Evolutionary conservation across 176 grass and related monocot genomes (phyloP).

Genomic region (Aegilops bicornis): DNA sequence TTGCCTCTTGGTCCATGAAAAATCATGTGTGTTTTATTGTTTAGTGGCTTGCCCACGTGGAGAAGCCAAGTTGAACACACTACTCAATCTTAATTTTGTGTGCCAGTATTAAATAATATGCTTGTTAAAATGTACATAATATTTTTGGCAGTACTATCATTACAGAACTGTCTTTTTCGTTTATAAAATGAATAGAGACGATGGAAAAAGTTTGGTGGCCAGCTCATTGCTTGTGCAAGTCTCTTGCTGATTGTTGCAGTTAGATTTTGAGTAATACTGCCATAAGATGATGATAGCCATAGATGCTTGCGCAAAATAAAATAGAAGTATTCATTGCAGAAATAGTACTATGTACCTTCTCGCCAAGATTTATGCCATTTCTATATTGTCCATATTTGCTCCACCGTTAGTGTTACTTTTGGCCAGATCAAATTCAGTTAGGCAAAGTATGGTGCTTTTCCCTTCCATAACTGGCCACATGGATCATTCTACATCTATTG

Average conservation of each 20-base stretch:
- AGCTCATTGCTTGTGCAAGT: slow-evolving; percentile 14
- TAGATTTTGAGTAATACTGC: background rate
- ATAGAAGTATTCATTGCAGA: background rate
- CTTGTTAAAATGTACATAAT: background rate
- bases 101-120: background rate
- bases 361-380: background rate
- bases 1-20: background rate
- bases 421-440: background rate
- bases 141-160: background rate
- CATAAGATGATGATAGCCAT: background rate
- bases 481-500: background rate
- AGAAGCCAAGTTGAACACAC: background rate
- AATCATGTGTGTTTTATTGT: background rate
- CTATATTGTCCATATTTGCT: background rate
- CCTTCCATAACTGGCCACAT: background rate
- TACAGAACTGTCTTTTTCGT: background rate
- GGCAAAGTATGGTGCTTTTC: background rate
- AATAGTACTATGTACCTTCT: background rate
- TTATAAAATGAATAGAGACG: background rate
- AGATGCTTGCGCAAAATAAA: background rate
- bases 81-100: background rate
- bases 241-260: background rate
- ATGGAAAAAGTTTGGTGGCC: background rate
- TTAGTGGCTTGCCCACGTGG: background rate
- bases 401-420: background rate